Conservation (phyloP, 306 rosid genomes). For the Corylus avellana region DNA sequence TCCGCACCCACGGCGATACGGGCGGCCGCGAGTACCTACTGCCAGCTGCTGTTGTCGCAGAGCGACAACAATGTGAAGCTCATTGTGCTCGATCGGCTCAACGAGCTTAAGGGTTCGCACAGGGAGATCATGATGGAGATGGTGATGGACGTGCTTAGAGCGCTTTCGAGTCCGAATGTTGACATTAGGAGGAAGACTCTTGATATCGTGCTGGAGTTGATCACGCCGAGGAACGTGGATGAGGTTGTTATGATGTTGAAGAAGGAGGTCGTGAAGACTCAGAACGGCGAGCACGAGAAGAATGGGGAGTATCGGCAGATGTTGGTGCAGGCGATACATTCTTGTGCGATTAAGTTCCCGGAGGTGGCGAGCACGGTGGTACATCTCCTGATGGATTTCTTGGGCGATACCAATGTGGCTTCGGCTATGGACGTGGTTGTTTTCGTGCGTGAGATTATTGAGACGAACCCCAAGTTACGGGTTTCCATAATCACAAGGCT, state of each 20-base stretch:
- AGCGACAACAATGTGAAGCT: slow-evolving; percentile 96
- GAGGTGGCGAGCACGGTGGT: slow-evolving; percentile 97
- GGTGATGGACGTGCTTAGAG: slow-evolving; percentile 96
- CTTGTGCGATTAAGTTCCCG: slow-evolving; percentile 96
- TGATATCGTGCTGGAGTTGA: slow-evolving; percentile 84
- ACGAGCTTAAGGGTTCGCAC: slow-evolving; percentile 68
- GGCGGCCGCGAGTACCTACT: slow-evolving; percentile 82
- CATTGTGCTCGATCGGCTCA: slow-evolving; percentile 82
- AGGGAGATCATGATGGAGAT: slow-evolving; percentile 89
- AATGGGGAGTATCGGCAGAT: slow-evolving; percentile 95
- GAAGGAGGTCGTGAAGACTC: slow-evolving; percentile 94
- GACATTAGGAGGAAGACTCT: slow-evolving; percentile 92
- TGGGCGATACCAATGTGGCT: slow-evolving; percentile 87
- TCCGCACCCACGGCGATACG: slow-evolving; percentile 92
- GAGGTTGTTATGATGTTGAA: slow-evolving; percentile 94
- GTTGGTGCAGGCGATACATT: slow-evolving; percentile 90
- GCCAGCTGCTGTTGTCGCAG: slow-evolving; percentile 81
- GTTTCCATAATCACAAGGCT: slow-evolving; percentile 85
- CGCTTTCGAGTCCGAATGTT: slow-evolving; percentile 72
- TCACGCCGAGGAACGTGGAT: slow-evolving; percentile 76
- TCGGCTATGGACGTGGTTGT: slow-evolving; percentile 94
- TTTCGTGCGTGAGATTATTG: slow-evolving; percentile 91
- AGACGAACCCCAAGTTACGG: slow-evolving; percentile 89
- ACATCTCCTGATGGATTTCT: slow-evolving; percentile 95
- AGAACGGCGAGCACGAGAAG: slow-evolving; percentile 94